Base-by-base conservation (phyloP, 78 protist species). In the Polysphondylium violaceum region DNA sequence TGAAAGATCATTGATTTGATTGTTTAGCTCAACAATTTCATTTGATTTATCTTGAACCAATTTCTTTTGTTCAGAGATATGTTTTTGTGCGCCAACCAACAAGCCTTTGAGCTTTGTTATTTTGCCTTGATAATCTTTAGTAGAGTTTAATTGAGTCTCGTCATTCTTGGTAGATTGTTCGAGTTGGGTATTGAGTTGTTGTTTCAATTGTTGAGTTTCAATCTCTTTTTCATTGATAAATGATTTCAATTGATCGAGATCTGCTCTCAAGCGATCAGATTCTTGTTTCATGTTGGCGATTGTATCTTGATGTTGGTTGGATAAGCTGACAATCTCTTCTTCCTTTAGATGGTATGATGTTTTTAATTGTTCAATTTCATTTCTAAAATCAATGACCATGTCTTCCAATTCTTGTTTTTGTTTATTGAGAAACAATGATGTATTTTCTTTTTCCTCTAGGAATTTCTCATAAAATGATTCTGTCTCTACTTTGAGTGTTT, bases 71-170 rank as follows among this genome's bases (percentile, higher is more conserved):
- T 83, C 91, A 2, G 68, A 11, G 5, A 83, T 79, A 69, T 69
- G 79, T 56, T 83, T 83, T 58, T 83, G 91, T 21, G 91, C 91
- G 11, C 65, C 79, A 31, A 59, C 23, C 25, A 83, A 58, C 3
- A 83, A 61, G 29, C 56, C 50, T 74, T 83, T 83, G 16, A 83
- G n/a, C n/a, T 83, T 83, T 21, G 29, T 40, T 31, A 69, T 50
- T 23, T 83, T 83, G 1, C 69, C 91, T 16, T 83, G 12, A 56
- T 56, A 56, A 27, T 60, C 36, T 29, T 60, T 27, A 27, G 23
- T 47, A 11, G 7, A 14, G 53, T 14, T 47, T 47, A 47, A 47
- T 47, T 7, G 53, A 14, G 53, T 47, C 53, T 47, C 11, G 11
- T 47, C 11, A 47, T 47, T 47, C 7, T 47, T 47, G 53, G 7